Conservation (phyloP, 202 grass and related monocot genomes). For the Saccharum hybrid region DNA sequence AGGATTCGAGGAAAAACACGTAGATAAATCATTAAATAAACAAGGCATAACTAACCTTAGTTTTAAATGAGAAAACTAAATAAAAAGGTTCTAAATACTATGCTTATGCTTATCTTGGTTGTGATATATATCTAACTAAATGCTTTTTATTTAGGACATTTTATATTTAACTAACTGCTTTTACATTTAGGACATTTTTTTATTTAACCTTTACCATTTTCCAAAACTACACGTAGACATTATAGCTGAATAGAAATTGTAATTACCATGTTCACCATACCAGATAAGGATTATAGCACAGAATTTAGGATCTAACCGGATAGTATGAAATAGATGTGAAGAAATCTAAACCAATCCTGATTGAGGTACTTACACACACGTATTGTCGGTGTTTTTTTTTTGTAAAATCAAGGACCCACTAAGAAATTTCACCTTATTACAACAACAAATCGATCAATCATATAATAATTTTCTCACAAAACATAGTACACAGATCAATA, state of each 20-base stretch:
- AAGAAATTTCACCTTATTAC: not conserved
- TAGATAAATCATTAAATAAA: no score
- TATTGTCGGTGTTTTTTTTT: not conserved
- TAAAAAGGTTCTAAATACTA: not conserved
- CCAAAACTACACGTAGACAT: not conserved
- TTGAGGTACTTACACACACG: not conserved
- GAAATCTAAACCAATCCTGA: not conserved
- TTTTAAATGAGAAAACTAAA: not conserved
- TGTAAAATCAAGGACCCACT: not conserved
- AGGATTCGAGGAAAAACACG: not conserved
- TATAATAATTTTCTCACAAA: slow-evolving; percentile 19
- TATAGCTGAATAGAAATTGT: not conserved
- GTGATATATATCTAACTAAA: not conserved
- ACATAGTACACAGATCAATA: slow-evolving; percentile 21
- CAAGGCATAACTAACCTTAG: no score
- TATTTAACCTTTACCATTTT: not conserved
- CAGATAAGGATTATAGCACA: not conserved
- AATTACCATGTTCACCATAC: not conserved
- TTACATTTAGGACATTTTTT: not conserved
- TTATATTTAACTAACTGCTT: not conserved
- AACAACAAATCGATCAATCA: slow-evolving; percentile 13
- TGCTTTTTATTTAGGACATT: not conserved
- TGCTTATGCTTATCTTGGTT: not conserved
- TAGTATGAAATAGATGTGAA: not conserved
- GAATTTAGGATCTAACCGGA: not conserved